Evolutionary conservation across 2,329 filamentous ascomycete genomes (phyloP), one percentile per base, ranked within the genome.

Genomic region (Pestalotiopsis sp.): DNA sequence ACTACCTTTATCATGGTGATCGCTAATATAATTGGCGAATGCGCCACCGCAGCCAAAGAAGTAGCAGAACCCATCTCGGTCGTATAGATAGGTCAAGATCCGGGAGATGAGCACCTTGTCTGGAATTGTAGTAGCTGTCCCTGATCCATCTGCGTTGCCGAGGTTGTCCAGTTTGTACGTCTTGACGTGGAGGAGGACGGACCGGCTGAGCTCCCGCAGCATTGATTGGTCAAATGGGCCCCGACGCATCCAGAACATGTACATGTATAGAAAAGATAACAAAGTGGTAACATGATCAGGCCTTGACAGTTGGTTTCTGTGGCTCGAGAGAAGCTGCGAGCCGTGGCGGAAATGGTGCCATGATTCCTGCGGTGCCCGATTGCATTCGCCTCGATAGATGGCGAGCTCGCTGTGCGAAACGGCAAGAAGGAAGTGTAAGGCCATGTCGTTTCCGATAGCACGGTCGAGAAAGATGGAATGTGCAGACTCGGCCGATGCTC

Each of bases 31-130:
- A 36, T n/a, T 41, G 17, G 60, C 60, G 27, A 63, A 41, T 11
- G 60, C 60, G n/a, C 60, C 60, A 23, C 60, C 60, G 31, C 60
- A 63, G 36, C 60, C 60, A 41, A 63, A 63, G n/a, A 63, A 63
- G n/a, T 41, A 63, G 60, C 60, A 63, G 60, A 63, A 63, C 2
- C 60, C 60, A 36, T 63, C 60, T 38, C 60, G 60, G 38, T 63
- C 60, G 20, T 63, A 63, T 1, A 63, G n/a, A 9, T 63, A 63
- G 3, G 60, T 63, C 36, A 63, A n/a, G n/a, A 63, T 63, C 3
- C 60, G 60, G 14, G 60, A 63, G 13, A 63, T 4, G 6, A 63
- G 12, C 0, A 41, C 60, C 4, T 20, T 38, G 27, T 63, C 60
- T 63, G 60, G n/a, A 36, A 23, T 13, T 3, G 14, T 3, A 12